These are phyloP conservation scores for Cylindrodendrum hubeiense DNA, from an alignment of 2,329 filamentous ascomycete genomes.

Conservation along the genomic window DNA sequence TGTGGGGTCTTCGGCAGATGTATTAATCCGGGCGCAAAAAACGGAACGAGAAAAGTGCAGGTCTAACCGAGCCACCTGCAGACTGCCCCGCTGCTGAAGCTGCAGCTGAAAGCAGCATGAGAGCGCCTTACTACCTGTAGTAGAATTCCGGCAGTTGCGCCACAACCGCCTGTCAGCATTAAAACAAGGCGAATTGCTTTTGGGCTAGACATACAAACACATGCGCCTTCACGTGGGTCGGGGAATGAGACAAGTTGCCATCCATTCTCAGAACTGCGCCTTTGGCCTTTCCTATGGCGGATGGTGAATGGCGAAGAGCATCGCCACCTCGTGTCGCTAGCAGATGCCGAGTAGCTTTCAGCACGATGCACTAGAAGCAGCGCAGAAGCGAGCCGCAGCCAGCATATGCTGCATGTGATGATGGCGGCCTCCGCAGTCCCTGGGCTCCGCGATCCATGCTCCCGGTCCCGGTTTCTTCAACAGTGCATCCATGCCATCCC, in stretches of 20 bases:
- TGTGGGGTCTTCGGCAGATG: slow-evolving; percentile 24
- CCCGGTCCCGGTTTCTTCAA: slow-evolving; percentile 3
- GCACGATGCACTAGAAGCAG: slow-evolving; percentile 19
- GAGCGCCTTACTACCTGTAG: no score
- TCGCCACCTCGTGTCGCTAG: slow-evolving; percentile 27
- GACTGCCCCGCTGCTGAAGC: neutral
- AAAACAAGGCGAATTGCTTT: neutral
- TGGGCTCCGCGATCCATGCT: slow-evolving; percentile 6
- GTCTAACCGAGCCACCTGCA: neutral
- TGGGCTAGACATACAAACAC: neutral
- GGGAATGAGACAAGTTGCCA: slow-evolving; percentile 43
- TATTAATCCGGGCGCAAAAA: slow-evolving; percentile 29
- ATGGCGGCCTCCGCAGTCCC: slow-evolving; percentile 24
- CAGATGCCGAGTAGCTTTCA: neutral
- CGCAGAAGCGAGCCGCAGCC: slow-evolving; percentile 1
- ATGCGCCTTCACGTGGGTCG: slow-evolving; percentile 35
- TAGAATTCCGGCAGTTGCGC: slow-evolving; percentile 12
- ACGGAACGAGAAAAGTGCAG: neutral
- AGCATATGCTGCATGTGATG: slow-evolving; percentile 11
- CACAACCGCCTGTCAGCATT: slow-evolving; percentile 10
- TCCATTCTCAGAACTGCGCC: slow-evolving; percentile 42
- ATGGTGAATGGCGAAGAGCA: slow-evolving; percentile 23
- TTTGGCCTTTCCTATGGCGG: neutral
- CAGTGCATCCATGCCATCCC: slow-evolving; percentile 25
- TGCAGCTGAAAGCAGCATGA: neutral